phyloP scores from a whole-genome alignment of 495 filamentous ascomycete genomes.

The Parathielavia hyrcaniae region DNA sequence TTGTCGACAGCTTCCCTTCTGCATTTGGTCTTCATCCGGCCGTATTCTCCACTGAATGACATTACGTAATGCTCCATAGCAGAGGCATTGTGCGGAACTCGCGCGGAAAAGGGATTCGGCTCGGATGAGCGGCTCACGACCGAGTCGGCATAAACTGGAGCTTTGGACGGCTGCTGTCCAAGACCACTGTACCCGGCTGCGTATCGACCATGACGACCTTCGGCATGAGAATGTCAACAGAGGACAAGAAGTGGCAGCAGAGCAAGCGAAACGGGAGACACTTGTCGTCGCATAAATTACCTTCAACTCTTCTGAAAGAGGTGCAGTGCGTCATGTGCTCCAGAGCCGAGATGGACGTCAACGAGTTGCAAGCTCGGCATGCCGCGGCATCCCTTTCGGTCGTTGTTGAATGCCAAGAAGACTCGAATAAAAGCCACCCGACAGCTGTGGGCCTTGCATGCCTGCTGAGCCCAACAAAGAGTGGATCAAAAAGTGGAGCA shows the following conservation, averaged over 20 bases:
- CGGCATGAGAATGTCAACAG: no score
- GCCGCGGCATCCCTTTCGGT: constrained; percentile 4
- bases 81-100: constrained; percentile 9
- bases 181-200: no score
- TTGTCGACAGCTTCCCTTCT: constrained; percentile 26
- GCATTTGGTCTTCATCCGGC: constrained; percentile 1
- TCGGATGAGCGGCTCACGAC: constrained; percentile 13
- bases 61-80: background rate
- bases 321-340: no score
- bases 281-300: no score
- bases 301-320: no score
- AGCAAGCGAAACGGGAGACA: no score
- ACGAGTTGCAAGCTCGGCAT: constrained; percentile 9
- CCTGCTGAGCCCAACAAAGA: background rate
- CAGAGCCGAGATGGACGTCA: constrained; percentile 9
- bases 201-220: no score
- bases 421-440: background rate
- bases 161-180: no score
- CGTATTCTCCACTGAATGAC: constrained; percentile 3
- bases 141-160: background rate
- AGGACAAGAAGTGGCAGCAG: no score
- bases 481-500: no score
- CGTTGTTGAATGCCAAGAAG: constrained; percentile 1
- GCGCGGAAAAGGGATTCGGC: constrained; percentile 12
- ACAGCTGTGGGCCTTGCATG: no score